These are phyloP conservation scores for Phytopythium boreale DNA, from an alignment of 352 stramenopile genomes.

Conservation along the genomic window DNA sequence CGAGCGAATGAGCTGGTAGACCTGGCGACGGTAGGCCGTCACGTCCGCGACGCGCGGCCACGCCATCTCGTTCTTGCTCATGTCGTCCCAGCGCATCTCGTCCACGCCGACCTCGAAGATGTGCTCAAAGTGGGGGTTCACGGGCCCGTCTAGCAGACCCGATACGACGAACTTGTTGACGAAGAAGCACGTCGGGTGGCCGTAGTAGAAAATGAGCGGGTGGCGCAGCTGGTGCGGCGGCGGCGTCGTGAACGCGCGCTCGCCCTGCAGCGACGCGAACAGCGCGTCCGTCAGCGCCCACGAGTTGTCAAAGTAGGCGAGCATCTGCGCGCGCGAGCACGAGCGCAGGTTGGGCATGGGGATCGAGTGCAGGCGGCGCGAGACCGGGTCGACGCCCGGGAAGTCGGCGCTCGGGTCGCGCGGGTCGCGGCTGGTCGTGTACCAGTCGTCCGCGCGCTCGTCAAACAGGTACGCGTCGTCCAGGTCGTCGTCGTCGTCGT, in stretches of 20 bases:
- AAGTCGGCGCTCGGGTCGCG: slow-evolving; percentile 42
- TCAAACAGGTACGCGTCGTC: slow-evolving; percentile 62
- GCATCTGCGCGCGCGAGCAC: slow-evolving; percentile 83
- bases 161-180: slow-evolving; percentile 96
- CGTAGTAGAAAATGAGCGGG: slow-evolving; percentile 98
- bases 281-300: slow-evolving; percentile 94
- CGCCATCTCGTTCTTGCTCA: slow-evolving; percentile 95
- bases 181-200: slow-evolving; percentile 94
- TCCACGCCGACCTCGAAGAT: slow-evolving; percentile 97
- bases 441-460: slow-evolving; percentile 65
- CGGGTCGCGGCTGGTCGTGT: slow-evolving; percentile 62
- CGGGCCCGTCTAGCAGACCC: slow-evolving; percentile 81
- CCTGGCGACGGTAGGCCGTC: slow-evolving; percentile 88
- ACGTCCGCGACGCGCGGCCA: slow-evolving; percentile 92
- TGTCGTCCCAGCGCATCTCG: slow-evolving; percentile 99
- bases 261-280: slow-evolving; percentile 90
- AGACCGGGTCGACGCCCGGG: slow-evolving; percentile 42
- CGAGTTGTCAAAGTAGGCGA: slow-evolving; percentile 95
- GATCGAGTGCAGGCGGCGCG: slow-evolving; percentile 47
- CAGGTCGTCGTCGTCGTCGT: slow-evolving; percentile 31
- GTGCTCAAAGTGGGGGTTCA: slow-evolving; percentile 94
- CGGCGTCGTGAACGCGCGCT: slow-evolving; percentile 88
- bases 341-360: slow-evolving; percentile 82
- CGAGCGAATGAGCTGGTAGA: slow-evolving; percentile 88
- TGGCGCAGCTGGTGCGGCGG: slow-evolving; percentile 93